Evolutionary conservation across 2,329 filamentous ascomycete species (phyloP).

Genomic region (Simplicillium sp.): DNA sequence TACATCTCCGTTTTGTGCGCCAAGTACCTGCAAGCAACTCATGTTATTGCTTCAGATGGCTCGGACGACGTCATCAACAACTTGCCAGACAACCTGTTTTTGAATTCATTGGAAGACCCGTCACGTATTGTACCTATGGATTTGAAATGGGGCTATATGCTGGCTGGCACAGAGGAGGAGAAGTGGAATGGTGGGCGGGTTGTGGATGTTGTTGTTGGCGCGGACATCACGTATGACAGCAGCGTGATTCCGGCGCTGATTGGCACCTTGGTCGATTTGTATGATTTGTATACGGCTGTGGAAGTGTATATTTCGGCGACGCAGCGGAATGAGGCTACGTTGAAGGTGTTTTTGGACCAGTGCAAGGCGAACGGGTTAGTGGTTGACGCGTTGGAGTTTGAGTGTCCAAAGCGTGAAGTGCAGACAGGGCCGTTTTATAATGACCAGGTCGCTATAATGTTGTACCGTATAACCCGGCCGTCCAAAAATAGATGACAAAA

Average conservation of each 20-base stretch:
- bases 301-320: conserved; percentile 60
- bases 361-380: conserved; percentile 40
- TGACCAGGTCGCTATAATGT: conserved; percentile 48
- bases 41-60: conserved; percentile 64
- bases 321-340: conserved; percentile 61
- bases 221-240: conserved; percentile 71
- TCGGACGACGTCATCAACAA: conserved; percentile 62
- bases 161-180: conserved; percentile 47
- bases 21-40: conserved; percentile 50
- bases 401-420: conserved; percentile 22
- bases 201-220: conserved; percentile 60
- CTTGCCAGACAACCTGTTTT: conserved; percentile 56
- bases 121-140: conserved; percentile 38
- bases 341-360: conserved; percentile 50
- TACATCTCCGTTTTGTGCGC: conserved; percentile 66
- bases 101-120: conserved; percentile 53
- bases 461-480: conserved; percentile 20
- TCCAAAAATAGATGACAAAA: too few relatives aligned
- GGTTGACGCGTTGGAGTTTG: conserved; percentile 33
- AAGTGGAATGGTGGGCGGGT: conserved; percentile 35
- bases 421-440: conserved; percentile 58
- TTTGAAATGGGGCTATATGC: conserved; percentile 54
- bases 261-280: conserved; percentile 53
- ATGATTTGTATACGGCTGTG: conserved; percentile 43
- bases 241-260: conserved; percentile 54